A percentile compares a stretch with the other conserved stretches of the same genome.
phyloP scores from a whole-genome alignment of 2,329 filamentous ascomycete genomes.

The Cercospora citrullina region DNA sequence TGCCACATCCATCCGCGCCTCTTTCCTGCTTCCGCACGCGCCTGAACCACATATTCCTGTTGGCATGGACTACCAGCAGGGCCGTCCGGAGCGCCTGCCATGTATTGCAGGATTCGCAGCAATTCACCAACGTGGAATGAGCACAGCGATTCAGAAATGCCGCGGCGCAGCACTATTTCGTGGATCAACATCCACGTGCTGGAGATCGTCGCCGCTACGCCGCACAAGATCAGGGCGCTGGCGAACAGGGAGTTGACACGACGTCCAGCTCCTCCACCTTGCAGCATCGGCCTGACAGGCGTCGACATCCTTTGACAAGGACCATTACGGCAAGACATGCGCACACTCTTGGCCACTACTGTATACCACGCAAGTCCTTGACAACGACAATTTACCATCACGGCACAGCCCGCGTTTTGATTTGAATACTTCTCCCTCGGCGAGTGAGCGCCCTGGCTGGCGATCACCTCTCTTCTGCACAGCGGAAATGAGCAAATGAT shows the following conservation, averaged over 20 bases:
- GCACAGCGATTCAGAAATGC: background rate
- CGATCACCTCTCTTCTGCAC: background rate
- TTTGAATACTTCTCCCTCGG: background rate
- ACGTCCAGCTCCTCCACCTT: conserved; percentile 15
- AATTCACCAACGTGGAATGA: background rate
- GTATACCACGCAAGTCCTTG: background rate
- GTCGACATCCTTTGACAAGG: conserved; percentile 7
- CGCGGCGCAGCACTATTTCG: background rate
- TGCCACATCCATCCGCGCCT: background rate
- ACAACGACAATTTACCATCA: background rate
- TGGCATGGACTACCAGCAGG: background rate
- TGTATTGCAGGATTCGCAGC: background rate
- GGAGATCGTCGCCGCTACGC: conserved; percentile 11
- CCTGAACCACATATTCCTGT: background rate
- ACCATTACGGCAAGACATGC: background rate
- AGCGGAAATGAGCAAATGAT: conserved; percentile 1
- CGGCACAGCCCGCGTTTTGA: background rate
- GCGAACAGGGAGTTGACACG: conserved; percentile 20
- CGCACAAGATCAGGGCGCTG: conserved; percentile 9
- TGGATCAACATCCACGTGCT: conserved; percentile 7
- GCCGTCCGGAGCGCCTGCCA: background rate
- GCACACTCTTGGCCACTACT: background rate
- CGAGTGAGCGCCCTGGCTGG: background rate
- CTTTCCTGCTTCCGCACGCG: background rate
- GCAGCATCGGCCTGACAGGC: conserved; percentile 8